A percentile compares a stretch with the other conserved stretches of the same genome.
These are phyloP conservation scores for Hortaea sp. DNA, from an alignment of 2,329 filamentous ascomycete species.

Conservation along the genomic window DNA sequence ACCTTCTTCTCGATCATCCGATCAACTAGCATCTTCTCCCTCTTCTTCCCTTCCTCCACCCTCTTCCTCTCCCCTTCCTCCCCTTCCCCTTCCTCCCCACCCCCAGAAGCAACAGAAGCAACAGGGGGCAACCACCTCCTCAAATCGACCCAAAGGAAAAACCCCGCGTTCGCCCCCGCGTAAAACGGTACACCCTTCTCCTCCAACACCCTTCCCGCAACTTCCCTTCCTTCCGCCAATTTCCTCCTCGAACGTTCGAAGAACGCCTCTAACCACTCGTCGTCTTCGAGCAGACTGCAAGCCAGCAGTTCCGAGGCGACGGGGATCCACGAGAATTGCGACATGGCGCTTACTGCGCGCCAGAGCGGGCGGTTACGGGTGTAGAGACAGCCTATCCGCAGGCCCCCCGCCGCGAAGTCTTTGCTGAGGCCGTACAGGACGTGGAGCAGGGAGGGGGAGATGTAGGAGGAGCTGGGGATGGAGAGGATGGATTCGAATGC, in stretches of 20 bases:
- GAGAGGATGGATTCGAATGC: slow-evolving; percentile 4
- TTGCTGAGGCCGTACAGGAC: slow-evolving; percentile 26
- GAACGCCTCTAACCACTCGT: slow-evolving; percentile 2
- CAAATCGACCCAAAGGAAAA: slow-evolving; percentile 37
- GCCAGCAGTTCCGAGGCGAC: slow-evolving; percentile 23
- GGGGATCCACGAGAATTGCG: slow-evolving; percentile 21
- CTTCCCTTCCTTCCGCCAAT: slow-evolving; percentile 13
- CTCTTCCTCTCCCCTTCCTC: slow-evolving; percentile 1
- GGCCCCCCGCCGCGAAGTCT: slow-evolving; percentile 26
- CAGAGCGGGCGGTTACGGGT: slow-evolving; percentile 18
- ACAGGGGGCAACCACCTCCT: slow-evolving; percentile 12
- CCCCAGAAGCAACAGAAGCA: neutral
- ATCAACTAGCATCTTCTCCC: slow-evolving; percentile 18
- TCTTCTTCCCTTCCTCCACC: slow-evolving; percentile 28
- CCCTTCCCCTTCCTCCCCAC: too few species aligned
- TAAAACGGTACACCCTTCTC: slow-evolving; percentile 29
- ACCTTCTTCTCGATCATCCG: slow-evolving; percentile 32
- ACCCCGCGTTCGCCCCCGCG: slow-evolving; percentile 33
- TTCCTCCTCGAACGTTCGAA: neutral
- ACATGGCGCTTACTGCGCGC: slow-evolving; percentile 14
- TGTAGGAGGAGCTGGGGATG: neutral
- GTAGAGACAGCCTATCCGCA: slow-evolving; percentile 22
- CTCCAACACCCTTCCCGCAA: slow-evolving; percentile 13
- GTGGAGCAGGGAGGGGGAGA: slow-evolving; percentile 12
- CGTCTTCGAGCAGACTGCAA: slow-evolving; percentile 21